phyloP scores from a whole-genome alignment of 768 basidiomycete genomes.

The Kwoniella mangroviensis region DNA sequence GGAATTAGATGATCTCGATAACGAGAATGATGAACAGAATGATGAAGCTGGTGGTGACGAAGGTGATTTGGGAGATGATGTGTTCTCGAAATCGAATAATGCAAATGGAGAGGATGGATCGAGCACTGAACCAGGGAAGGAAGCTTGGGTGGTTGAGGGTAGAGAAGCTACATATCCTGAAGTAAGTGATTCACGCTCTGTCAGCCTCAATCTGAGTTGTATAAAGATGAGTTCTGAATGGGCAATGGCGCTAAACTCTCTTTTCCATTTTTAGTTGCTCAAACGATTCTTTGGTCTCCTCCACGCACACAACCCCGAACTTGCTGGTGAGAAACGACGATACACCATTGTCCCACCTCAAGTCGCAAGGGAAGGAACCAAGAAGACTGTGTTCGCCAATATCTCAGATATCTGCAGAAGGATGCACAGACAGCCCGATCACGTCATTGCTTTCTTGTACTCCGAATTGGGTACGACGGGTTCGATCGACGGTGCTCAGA shows the following conservation, averaged over 20 bases:
- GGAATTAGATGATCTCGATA: slow-evolving; percentile 60
- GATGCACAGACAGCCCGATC: slow-evolving; percentile 97
- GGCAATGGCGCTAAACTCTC: slow-evolving; percentile 8
- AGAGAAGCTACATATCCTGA: slow-evolving; percentile 96
- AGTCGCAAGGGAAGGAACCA: slow-evolving; percentile 93
- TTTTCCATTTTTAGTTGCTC: slow-evolving; percentile 71
- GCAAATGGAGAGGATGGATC: slow-evolving; percentile 60
- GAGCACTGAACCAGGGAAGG: slow-evolving; percentile 63
- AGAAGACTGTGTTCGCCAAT: slow-evolving; percentile 96
- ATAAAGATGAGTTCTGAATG: no score
- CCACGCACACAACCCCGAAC: slow-evolving; percentile 90
- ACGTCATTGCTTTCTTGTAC: slow-evolving; percentile 95
- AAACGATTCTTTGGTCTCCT: slow-evolving; percentile 88
- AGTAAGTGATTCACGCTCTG: slow-evolving; percentile 61
- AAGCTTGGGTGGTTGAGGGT: slow-evolving; percentile 85
- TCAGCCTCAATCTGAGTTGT: not conserved
- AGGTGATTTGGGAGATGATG: slow-evolving; percentile 85
- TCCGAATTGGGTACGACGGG: slow-evolving; percentile 98
- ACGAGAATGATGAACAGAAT: slow-evolving; percentile 63
- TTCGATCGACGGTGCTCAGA: slow-evolving; percentile 86
- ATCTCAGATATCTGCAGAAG: slow-evolving; percentile 95
- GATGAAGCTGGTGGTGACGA: slow-evolving; percentile 37
- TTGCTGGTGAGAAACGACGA: slow-evolving; percentile 80
- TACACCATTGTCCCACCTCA: slow-evolving; percentile 97
- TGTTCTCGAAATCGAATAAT: slow-evolving; percentile 64